Evolutionary conservation across 148 eudicot species (phyloP), one percentile per base, ranked within the genome.

Genomic region (Pharnaceum exiguum): DNA sequence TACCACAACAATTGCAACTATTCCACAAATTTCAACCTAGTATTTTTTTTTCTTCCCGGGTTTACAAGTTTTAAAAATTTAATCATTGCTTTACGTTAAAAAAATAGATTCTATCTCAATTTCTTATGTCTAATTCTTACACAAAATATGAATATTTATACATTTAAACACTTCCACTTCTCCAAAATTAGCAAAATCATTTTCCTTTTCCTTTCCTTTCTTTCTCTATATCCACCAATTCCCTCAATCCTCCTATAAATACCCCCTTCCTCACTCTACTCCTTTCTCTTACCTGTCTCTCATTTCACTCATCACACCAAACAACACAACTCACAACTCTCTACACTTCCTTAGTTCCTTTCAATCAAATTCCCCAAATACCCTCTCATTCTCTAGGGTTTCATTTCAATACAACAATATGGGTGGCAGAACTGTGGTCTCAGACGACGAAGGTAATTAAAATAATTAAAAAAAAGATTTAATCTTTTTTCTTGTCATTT

Each of bases 361-460:
- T 46, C 49, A 19, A 39, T 46, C 31, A 9, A 22, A 17, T 44
- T 54, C 51, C 29, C 11, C 10, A n/a, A 13, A 51, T 53, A 31
- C 30, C 10, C 24, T n/a, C n/a, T 47, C 58, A 1, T 13, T 15
- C 42, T 42, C 54, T 69, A 65, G 74, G 75, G 68, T 38, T 69
- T 57, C 16, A 57, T 13, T 18, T 51, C 13, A n/a, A 11, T 3
- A n/a, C 18, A 3, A 19, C 5, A 56, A n/a, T 71, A 83, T 79
- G 89, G 80, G 67, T 5, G 88, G 83, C 2, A 77, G 77, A 44
- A 55, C 79, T 4, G 51, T 80, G 0, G 55, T 86, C 12, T 80
- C 89, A 16, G 95, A 86, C 54, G 95, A 86, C 55, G 95, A 86
- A 81, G 95, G 87, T 78, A 61, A 40, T 43, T 15, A 10, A 28